Evolutionary conservation across 2,329 filamentous ascomycete genomes (phyloP).

Genomic region (Monilinia aucupariae): DNA sequence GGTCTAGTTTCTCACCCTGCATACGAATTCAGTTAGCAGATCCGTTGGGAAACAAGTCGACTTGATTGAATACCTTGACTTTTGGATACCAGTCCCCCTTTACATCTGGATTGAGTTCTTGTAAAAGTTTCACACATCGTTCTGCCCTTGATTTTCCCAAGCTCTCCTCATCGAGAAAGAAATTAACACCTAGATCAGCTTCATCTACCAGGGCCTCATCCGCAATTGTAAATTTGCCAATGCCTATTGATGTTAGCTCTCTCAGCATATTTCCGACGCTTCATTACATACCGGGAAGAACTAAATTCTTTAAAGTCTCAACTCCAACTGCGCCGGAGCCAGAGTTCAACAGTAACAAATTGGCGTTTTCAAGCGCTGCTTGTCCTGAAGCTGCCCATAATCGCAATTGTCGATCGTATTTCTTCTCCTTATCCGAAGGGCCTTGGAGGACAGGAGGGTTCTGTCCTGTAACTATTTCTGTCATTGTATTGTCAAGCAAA

Average conservation of each 20-base stretch:
- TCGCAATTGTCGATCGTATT: constrained; percentile 91
- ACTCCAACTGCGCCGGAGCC: constrained; percentile 81
- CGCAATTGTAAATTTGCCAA: constrained; percentile 86
- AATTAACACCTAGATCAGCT: constrained; percentile 87
- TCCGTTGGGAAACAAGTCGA: background rate
- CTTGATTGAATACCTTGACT: constrained; percentile 37
- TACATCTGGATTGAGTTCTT: constrained; percentile 91
- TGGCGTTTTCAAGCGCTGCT: constrained; percentile 80
- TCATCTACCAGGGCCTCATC: constrained; percentile 74
- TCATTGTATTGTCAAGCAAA: constrained; percentile 26
- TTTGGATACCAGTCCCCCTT: constrained; percentile 64
- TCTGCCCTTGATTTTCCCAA: constrained; percentile 74
- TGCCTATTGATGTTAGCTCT: constrained; percentile 46
- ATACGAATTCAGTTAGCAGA: background rate
- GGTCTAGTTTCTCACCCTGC: constrained; percentile 13
- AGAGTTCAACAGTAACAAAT: constrained; percentile 86
- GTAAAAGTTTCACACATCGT: constrained; percentile 68
- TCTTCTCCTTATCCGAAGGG: constrained; percentile 60
- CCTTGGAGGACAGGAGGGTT: constrained; percentile 44
- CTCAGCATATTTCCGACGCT: background rate
- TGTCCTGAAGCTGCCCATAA: constrained; percentile 94
- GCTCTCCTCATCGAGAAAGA: constrained; percentile 80
- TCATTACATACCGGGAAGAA: constrained; percentile 63
- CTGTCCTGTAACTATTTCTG: constrained; percentile 28
- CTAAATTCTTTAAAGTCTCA: constrained; percentile 94